These are phyloP conservation scores for Ophiostoma ips DNA, from an alignment of 2,329 filamentous ascomycete genomes.

Conservation along the genomic window DNA sequence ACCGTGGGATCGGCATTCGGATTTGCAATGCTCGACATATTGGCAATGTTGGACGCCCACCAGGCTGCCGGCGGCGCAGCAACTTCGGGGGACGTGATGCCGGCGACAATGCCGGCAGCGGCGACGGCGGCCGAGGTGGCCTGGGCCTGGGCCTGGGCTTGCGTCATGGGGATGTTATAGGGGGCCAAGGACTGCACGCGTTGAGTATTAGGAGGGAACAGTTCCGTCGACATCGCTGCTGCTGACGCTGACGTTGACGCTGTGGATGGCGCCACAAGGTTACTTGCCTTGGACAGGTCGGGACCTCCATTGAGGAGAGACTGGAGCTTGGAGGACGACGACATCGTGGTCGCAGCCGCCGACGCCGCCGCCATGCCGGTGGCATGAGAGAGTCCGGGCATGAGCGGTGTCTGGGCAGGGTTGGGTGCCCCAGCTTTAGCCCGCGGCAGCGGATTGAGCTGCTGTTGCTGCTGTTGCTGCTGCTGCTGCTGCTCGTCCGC, in stretches of 20 bases:
- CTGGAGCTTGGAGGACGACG: background rate
- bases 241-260: background rate
- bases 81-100: background rate
- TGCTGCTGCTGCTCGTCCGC: background rate
- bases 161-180: conserved; percentile 7
- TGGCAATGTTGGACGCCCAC: conserved; percentile 17
- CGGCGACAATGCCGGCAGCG: background rate
- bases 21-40: conserved; percentile 12
- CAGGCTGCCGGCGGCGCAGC: conserved; percentile 14
- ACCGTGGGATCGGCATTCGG: conserved; percentile 10
- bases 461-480: background rate
- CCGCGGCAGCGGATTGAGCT: background rate
- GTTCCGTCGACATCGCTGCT: background rate
- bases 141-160: background rate
- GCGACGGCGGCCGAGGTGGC: background rate
- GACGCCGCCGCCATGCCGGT: background rate
- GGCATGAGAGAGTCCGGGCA: background rate
- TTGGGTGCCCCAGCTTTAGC: background rate
- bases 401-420: background rate
- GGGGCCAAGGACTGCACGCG: conserved; percentile 9
- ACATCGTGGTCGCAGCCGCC: background rate
- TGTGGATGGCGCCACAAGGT: background rate
- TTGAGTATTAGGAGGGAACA: background rate
- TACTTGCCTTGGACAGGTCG: conserved; percentile 2
- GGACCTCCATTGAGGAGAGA: conserved; percentile 3